Evolutionary conservation across 352 stramenopile genomes (phyloP).

Genomic region (Globisporangium middletonii): DNA sequence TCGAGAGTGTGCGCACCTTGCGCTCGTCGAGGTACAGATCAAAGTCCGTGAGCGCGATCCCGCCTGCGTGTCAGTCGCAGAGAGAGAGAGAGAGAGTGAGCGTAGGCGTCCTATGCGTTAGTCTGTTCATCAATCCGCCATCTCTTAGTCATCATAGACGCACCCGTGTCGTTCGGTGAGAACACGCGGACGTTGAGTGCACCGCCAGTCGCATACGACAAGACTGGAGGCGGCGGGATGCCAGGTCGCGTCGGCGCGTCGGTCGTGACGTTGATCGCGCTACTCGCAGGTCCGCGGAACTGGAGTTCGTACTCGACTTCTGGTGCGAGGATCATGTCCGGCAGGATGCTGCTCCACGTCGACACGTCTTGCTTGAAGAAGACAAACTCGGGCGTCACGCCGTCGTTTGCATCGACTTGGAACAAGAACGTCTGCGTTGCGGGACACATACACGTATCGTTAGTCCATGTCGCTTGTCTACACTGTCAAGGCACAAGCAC

Average conservation of each 20-base stretch:
- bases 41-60: constrained; percentile 25
- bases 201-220: constrained; percentile 34
- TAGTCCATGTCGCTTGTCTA: too few species aligned
- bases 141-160: not conserved
- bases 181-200: constrained; percentile 33
- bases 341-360: constrained; percentile 3
- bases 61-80: constrained; percentile 13
- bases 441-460: not conserved
- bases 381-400: constrained; percentile 1
- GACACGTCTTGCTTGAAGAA: constrained; percentile 4
- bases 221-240: constrained; percentile 10
- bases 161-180: constrained; percentile 51
- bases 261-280: constrained; percentile 30
- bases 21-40: constrained; percentile 29
- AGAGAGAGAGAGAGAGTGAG: not conserved
- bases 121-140: not conserved
- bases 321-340: constrained; percentile 7
- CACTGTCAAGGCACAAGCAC: too few species aligned
- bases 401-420: constrained; percentile 20
- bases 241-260: constrained; percentile 22
- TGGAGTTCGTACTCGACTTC: constrained; percentile 14
- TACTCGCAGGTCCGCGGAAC: constrained; percentile 22
- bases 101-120: too few species aligned
- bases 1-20: constrained; percentile 12
- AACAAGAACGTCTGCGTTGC: constrained; percentile 39